These are phyloP conservation scores for Aspergillus indologenus DNA, from an alignment of 495 filamentous ascomycete genomes.

Conservation along the genomic window DNA sequence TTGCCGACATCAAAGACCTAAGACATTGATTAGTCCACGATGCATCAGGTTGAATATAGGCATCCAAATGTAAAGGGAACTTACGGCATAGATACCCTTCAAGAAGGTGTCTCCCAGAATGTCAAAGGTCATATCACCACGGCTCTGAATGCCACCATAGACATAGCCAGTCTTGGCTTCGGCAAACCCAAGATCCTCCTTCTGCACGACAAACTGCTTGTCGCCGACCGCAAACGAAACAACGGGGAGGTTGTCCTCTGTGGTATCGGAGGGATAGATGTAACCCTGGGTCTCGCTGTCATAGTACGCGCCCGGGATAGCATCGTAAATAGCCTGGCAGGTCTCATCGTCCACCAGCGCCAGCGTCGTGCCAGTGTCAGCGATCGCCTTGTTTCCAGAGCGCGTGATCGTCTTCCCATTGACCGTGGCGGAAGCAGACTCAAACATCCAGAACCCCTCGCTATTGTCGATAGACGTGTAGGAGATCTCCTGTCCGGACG, in stretches of 20 bases:
- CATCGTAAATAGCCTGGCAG: constrained; percentile 65
- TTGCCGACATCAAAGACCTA: constrained; percentile 78
- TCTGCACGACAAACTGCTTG: constrained; percentile 64
- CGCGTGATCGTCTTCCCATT: constrained; percentile 56
- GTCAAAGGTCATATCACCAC: constrained; percentile 64
- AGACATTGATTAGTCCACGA: neutral
- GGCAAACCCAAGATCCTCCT: constrained; percentile 68
- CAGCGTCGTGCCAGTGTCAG: constrained; percentile 76
- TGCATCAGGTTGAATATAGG: too few relatives aligned
- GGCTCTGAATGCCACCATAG: constrained; percentile 75
- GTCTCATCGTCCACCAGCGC: constrained; percentile 64
- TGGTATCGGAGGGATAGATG: constrained; percentile 57
- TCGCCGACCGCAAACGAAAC: constrained; percentile 68
- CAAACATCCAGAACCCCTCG: constrained; percentile 71
- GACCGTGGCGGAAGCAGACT: constrained; percentile 57
- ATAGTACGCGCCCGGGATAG: constrained; percentile 67
- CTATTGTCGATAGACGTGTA: constrained; percentile 68
- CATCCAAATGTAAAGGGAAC: too few relatives aligned
- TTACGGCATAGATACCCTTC: constrained; percentile 72
- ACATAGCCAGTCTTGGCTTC: constrained; percentile 55
- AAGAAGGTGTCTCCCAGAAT: constrained; percentile 73
- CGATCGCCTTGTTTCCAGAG: constrained; percentile 71
- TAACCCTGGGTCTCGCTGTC: constrained; percentile 64
- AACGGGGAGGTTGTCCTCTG: constrained; percentile 58
- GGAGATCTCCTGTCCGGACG: constrained; percentile 51